Percentiles rank a stretch among this genome's conserved stretches.
These are phyloP conservation scores for Papiliotrema fonsecae DNA, from an alignment of 1,284 basidiomycete genomes.

Conservation along the genomic window DNA sequence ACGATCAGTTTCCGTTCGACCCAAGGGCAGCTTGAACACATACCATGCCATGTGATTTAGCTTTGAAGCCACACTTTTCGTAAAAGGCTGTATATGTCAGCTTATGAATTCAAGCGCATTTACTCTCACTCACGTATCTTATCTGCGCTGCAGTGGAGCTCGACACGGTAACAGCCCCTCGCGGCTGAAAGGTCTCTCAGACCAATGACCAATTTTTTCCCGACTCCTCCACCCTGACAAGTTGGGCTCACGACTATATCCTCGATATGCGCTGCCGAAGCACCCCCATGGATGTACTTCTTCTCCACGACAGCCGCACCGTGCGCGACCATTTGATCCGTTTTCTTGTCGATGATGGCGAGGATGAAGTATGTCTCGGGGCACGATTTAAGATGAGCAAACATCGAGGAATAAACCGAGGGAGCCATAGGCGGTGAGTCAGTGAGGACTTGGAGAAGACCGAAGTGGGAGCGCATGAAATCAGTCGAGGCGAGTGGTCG, in stretches of 20 bases:
- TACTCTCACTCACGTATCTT: constrained; percentile 70
- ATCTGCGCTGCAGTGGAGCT: constrained; percentile 83
- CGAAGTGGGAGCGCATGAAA: constrained; percentile 75
- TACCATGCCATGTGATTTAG: constrained; percentile 13
- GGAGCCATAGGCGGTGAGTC: constrained; percentile 70
- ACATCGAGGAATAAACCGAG: constrained; percentile 63
- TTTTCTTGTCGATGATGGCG: constrained; percentile 70
- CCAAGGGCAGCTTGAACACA: background rate
- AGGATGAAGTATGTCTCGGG: constrained; percentile 73
- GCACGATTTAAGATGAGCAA: constrained; percentile 50
- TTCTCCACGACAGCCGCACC: constrained; percentile 83
- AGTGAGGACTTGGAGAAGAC: constrained; percentile 75
- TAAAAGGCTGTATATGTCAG: constrained; percentile 71
- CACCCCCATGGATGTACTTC: constrained; percentile 81
- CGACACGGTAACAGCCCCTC: constrained; percentile 86
- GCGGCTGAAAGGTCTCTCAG: constrained; percentile 71
- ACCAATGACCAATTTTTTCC: constrained; percentile 75
- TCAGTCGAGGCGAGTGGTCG: constrained; percentile 85
- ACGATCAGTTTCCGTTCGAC: background rate
- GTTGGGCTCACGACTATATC: constrained; percentile 85
- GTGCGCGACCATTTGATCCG: constrained; percentile 76
- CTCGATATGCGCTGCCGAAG: constrained; percentile 86
- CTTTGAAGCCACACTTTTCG: constrained; percentile 73
- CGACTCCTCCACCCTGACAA: constrained; percentile 77
- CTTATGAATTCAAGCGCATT: background rate